These are phyloP conservation scores for Thalassiosira hispida DNA, from an alignment of 352 stramenopile species.

Conservation along the genomic window DNA sequence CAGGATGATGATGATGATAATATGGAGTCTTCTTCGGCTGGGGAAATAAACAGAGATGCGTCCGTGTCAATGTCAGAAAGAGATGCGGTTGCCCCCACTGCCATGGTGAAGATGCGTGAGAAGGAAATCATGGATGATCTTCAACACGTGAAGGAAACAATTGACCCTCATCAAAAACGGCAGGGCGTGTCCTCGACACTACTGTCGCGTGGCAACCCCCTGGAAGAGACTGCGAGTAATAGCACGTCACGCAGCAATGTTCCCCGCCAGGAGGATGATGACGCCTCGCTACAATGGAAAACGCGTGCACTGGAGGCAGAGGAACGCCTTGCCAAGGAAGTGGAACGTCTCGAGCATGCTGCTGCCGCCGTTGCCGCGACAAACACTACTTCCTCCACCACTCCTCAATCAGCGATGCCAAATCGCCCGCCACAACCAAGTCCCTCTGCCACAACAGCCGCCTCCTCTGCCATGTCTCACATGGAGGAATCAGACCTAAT, in stretches of 20 bases:
- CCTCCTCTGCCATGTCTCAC: not conserved
- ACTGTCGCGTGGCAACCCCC: no score
- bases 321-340: constrained; percentile 18
- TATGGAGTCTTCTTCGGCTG: no score
- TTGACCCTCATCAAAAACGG: no score
- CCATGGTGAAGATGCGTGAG: no score
- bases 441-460: constrained; percentile 4
- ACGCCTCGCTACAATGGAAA: constrained; percentile 16
- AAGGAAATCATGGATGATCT: no score
- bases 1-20: no score
- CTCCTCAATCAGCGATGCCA: constrained; percentile 11
- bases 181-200: no score
- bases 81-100: not conserved
- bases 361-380: not conserved
- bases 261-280: no score
- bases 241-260: no score
- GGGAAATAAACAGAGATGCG: not conserved
- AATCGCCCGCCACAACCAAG: not conserved
- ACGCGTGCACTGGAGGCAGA: constrained; percentile 39
- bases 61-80: not conserved
- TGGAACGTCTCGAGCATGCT: not conserved
- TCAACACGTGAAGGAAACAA: no score
- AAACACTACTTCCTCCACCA: not conserved
- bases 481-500: constrained; percentile 33
- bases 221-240: no score